Percentiles rank a stretch among this genome's conserved stretches.
These are phyloP conservation scores for Pythium coloratum DNA, from an alignment of 352 stramenopile species.

Conservation along the genomic window DNA sequence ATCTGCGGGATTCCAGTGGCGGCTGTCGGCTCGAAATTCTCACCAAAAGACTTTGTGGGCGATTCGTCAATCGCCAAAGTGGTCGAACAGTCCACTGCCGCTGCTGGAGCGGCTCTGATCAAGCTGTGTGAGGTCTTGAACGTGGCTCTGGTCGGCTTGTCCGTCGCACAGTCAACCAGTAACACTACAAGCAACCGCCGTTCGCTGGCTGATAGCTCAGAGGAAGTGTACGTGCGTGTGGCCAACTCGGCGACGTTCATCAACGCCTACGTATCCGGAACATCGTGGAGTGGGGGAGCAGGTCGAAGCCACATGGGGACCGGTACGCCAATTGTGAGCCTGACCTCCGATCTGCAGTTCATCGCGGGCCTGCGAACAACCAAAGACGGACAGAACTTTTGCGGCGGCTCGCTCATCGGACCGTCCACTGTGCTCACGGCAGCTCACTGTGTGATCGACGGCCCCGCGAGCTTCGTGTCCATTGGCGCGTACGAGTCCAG, in stretches of 20 bases:
- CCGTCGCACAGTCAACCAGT: background rate
- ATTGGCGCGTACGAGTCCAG: constrained; percentile 11
- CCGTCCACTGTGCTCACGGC: constrained; percentile 40
- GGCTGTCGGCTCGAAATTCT: background rate
- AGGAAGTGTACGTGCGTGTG: constrained; percentile 25
- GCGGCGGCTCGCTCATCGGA: constrained; percentile 37
- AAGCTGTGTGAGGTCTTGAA: background rate
- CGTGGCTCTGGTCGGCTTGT: constrained; percentile 21
- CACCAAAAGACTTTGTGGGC: constrained; percentile 9
- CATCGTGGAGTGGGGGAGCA: constrained; percentile 15
- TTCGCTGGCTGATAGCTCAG: background rate
- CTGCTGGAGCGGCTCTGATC: constrained; percentile 12
- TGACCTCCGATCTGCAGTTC: constrained; percentile 21
- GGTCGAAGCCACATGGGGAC: no score
- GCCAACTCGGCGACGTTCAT: constrained; percentile 35
- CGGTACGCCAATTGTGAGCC: background rate
- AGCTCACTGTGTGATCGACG: constrained; percentile 33
- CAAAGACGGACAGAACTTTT: constrained; percentile 34
- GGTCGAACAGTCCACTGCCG: background rate
- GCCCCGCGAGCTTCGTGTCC: constrained; percentile 9
- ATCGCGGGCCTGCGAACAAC: constrained; percentile 24
- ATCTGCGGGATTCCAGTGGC: constrained; percentile 4
- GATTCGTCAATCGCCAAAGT: constrained; percentile 9
- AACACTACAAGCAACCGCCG: background rate
- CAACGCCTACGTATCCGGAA: constrained; percentile 30